These are phyloP conservation scores for Phialocephala subalpina DNA, from an alignment of 2,329 filamentous ascomycete genomes.

Conservation along the genomic window DNA sequence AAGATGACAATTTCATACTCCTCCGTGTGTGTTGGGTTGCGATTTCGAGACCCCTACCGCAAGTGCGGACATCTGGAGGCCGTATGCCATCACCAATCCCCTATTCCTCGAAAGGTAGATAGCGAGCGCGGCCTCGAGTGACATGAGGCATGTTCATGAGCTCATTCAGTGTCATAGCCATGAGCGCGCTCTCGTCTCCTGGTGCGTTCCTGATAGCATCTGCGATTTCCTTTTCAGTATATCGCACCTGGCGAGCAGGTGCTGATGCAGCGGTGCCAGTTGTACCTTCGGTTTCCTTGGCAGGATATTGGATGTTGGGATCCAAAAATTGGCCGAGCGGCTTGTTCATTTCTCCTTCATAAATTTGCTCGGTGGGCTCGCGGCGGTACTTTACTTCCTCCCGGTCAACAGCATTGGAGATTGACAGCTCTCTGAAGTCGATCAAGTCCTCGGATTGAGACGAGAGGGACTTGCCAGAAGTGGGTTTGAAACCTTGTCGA, in stretches of 20 bases:
- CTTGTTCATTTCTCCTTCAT: too few relatives aligned
- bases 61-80: neutral
- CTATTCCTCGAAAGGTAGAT: too few relatives aligned
- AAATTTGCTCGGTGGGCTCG: too few relatives aligned
- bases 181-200: neutral
- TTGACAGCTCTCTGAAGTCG: too few relatives aligned
- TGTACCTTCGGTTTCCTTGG: too few relatives aligned
- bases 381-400: too few relatives aligned
- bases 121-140: too few relatives aligned
- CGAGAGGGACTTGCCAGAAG: too few relatives aligned
- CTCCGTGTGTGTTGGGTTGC: neutral
- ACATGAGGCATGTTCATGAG: neutral
- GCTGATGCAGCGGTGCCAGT: neutral
- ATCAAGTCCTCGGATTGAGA: too few relatives aligned
- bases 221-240: neutral
- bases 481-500: too few relatives aligned
- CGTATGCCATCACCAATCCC: neutral
- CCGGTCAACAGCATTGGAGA: too few relatives aligned
- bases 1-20: neutral
- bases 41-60: neutral
- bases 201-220: neutral
- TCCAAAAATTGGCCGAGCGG: too few relatives aligned
- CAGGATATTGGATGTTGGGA: neutral
- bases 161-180: neutral
- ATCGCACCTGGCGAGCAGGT: neutral